Percentiles rank a stretch among this genome's conserved stretches.
These are phyloP conservation scores for Rhamnella rubrinervis DNA, from an alignment of 331 rosid species.

Conservation along the genomic window DNA sequence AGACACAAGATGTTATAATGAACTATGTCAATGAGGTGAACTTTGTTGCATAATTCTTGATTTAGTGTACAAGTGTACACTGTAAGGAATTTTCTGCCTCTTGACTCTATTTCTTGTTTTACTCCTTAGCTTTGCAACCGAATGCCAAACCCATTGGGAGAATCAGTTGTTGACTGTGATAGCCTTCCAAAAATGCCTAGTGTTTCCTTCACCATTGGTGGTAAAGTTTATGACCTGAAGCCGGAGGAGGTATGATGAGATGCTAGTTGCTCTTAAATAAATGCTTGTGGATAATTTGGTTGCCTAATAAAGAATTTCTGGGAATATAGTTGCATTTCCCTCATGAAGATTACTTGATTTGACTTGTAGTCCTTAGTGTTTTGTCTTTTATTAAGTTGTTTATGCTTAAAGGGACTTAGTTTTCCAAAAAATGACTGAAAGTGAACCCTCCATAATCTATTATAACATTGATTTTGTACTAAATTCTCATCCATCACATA, in stretches of 20 bases:
- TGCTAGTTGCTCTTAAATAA: neutral
- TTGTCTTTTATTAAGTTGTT: no score
- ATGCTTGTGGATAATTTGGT: neutral
- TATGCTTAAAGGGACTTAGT: no score
- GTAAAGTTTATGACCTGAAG: constrained; percentile 49
- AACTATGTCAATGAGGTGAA: constrained; percentile 61
- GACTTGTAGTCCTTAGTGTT: no score
- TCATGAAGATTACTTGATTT: no score
- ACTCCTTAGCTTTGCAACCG: constrained; percentile 75
- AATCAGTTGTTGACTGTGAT: constrained; percentile 70
- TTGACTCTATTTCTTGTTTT: constrained; percentile 24
- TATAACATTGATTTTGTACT: no score
- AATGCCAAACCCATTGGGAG: constrained; percentile 61
- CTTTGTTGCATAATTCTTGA: neutral
- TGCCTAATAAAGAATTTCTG: no score
- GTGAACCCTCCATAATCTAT: no score
- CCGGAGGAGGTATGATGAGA: constrained; percentile 56
- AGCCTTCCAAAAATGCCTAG: constrained; percentile 63
- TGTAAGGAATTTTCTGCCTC: constrained; percentile 15
- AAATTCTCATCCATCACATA: no score
- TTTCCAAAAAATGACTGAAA: no score
- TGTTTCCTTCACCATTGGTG: constrained; percentile 83
- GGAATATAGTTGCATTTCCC: no score
- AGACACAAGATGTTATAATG: constrained; percentile 54
- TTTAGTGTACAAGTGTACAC: neutral